Conservation (phyloP, 1,139 yeast genomes). For the Geotrichum restrictum region DNA sequence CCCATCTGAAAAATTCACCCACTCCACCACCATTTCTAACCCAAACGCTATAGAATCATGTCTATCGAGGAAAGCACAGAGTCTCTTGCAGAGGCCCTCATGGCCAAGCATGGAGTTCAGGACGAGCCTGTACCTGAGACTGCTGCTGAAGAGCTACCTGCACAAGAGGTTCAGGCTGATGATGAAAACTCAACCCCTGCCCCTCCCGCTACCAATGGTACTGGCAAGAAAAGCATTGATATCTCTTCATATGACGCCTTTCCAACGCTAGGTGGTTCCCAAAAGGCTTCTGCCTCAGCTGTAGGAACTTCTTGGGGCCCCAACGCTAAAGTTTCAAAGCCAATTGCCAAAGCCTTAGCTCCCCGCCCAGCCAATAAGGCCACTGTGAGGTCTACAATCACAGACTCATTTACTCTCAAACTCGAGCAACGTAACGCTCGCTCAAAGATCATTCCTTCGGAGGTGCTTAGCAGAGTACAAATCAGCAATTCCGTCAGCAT, state of each 20-base stretch:
- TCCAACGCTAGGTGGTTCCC: constrained; percentile 63
- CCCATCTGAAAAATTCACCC: constrained; percentile 5
- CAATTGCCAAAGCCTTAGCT: constrained; percentile 11
- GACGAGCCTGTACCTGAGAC: constrained; percentile 5
- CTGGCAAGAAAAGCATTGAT: constrained; percentile 25
- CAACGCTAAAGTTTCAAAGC: constrained; percentile 15
- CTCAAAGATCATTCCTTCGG: constrained; percentile 20
- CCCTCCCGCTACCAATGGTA: constrained; percentile 8
- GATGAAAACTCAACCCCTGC: constrained; percentile 18
- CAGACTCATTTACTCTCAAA: constrained; percentile 17
- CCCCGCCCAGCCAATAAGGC: constrained; percentile 13
- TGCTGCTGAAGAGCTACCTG: constrained; percentile 6
- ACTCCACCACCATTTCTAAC: background rate
- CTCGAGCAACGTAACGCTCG: constrained; percentile 21
- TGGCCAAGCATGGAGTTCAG: constrained; percentile 31
- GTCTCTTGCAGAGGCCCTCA: constrained; percentile 32
- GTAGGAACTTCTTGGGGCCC: constrained; percentile 19
- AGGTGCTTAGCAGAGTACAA: constrained; percentile 19
- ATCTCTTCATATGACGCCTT: constrained; percentile 47
- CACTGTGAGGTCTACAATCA: constrained; percentile 12
- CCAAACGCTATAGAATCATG: constrained; percentile 7
- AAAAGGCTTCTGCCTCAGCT: constrained; percentile 8
- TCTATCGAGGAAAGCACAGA: constrained; percentile 18
- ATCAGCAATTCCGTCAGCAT: constrained; percentile 41
- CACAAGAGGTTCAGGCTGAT: constrained; percentile 1